These are phyloP conservation scores for Penicillium sp. DNA, from an alignment of 2,329 filamentous ascomycete genomes.

Conservation along the genomic window DNA sequence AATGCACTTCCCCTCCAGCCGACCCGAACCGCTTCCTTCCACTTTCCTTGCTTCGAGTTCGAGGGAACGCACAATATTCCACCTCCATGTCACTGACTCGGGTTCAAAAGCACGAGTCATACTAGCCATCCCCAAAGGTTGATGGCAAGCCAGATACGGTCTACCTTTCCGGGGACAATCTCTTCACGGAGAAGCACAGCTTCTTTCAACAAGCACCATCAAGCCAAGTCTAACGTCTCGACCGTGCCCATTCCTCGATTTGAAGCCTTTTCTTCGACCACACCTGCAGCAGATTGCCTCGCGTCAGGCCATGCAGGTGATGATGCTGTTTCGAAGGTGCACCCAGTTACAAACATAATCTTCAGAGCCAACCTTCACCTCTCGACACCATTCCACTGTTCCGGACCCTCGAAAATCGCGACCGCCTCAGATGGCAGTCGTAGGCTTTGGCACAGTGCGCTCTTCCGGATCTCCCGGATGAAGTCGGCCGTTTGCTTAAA, in stretches of 20 bases:
- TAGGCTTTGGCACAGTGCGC: constrained; percentile 13
- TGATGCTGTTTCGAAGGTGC: neutral
- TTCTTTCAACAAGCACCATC: neutral
- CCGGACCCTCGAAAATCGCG: constrained; percentile 20
- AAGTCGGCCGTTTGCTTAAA: constrained; percentile 23
- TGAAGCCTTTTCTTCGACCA: no score
- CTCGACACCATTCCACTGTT: constrained; percentile 8
- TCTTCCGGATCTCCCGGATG: constrained; percentile 23
- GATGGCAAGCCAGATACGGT: neutral
- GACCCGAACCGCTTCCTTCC: neutral
- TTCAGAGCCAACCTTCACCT: neutral
- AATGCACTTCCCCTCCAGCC: neutral
- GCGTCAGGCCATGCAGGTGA: no score
- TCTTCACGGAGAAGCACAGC: neutral
- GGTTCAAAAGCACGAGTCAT: neutral
- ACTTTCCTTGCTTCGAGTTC: neutral
- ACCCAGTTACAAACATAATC: neutral
- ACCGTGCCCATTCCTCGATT: no score
- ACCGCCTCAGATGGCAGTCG: constrained; percentile 24
- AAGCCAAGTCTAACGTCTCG: no score
- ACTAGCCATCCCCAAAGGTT: neutral
- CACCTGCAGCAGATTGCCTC: neutral
- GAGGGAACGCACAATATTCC: neutral
- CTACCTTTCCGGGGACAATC: neutral
- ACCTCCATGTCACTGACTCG: neutral